phyloP scores from a whole-genome alignment of 2,329 filamentous ascomycete genomes.

The Neospermospora avenae region DNA sequence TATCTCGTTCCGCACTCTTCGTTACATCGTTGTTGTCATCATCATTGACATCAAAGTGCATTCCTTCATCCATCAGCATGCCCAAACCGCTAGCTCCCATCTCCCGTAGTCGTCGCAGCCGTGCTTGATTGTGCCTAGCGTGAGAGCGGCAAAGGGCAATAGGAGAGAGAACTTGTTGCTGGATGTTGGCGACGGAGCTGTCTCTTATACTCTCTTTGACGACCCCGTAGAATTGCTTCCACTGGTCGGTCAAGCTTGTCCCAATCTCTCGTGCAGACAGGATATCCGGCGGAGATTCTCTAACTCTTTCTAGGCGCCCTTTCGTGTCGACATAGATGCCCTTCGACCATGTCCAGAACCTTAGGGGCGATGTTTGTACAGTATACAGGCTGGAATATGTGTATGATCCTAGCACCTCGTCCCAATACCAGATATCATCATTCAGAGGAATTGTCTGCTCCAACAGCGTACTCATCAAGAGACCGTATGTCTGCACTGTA shows the following conservation, averaged over 20 bases:
- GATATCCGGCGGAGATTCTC: conserved; percentile 29
- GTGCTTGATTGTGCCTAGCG: conserved; percentile 69
- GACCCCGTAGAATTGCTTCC: conserved; percentile 74
- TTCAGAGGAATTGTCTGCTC: conserved; percentile 80
- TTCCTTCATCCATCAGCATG: conserved; percentile 80
- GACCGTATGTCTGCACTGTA: conserved; percentile 83
- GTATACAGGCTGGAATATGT: conserved; percentile 78
- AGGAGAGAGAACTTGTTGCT: conserved; percentile 71
- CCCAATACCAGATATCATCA: conserved; percentile 95
- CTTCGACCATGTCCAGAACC: conserved; percentile 68
- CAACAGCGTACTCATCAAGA: conserved; percentile 72
- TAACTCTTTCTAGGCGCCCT: conserved; percentile 29
- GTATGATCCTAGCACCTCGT: conserved; percentile 77
- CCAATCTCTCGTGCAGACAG: conserved; percentile 28
- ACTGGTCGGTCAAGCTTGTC: conserved; percentile 47
- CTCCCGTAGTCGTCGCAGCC: conserved; percentile 68
- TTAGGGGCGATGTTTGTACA: conserved; percentile 76
- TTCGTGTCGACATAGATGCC: conserved; percentile 62
- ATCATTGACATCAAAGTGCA: conserved; percentile 63
- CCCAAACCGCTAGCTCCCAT: conserved; percentile 85
- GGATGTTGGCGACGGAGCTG: conserved; percentile 67
- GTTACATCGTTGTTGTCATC: conserved; percentile 52
- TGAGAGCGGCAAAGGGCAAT: conserved; percentile 73
- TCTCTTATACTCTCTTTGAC: conserved; percentile 74
- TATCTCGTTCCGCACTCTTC: conserved; percentile 41